Percentiles rank a stretch among this genome's conserved stretches.
These are phyloP conservation scores for Globisporangium echinulatum DNA, from an alignment of 352 stramenopile species.

Conservation along the genomic window DNA sequence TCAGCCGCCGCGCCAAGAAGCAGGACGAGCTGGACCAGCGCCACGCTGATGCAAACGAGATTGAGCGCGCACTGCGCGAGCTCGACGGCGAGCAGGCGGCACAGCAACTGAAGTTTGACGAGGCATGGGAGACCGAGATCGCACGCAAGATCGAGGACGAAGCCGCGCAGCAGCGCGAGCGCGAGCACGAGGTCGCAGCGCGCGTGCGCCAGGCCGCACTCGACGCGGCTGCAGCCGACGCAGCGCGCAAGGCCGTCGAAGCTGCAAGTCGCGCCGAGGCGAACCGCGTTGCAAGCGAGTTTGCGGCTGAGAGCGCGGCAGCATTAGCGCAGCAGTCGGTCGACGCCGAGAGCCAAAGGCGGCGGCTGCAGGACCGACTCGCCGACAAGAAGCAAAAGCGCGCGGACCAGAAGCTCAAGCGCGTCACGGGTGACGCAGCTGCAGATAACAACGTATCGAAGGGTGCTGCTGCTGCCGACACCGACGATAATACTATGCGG, in stretches of 20 bases:
- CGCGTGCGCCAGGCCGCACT: constrained; percentile 13
- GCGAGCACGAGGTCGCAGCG: constrained; percentile 8
- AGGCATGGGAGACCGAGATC: constrained; percentile 10
- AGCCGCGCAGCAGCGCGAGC: constrained; percentile 3
- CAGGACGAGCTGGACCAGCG: constrained; percentile 6
- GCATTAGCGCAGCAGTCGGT: constrained; percentile 4
- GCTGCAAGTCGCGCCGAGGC: constrained; percentile 20
- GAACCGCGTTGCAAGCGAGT: constrained; percentile 24
- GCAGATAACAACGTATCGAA: too few relatives aligned
- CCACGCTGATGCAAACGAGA: not conserved
- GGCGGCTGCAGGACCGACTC: constrained; percentile 21
- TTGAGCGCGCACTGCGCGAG: not conserved
- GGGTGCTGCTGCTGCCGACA: not conserved
- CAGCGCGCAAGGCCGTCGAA: constrained; percentile 24
- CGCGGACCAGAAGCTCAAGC: constrained; percentile 21
- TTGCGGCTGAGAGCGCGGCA: constrained; percentile 2
- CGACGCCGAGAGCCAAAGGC: constrained; percentile 10
- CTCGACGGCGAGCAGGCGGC: constrained; percentile 8
- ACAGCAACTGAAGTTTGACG: constrained; percentile 8
- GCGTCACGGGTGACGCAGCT: not conserved
- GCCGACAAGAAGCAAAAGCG: constrained; percentile 26
- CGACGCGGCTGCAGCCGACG: constrained; percentile 19
- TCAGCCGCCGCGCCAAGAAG: constrained; percentile 21
- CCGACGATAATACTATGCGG: constrained; percentile 9
- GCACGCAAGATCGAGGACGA: constrained; percentile 1